Evolutionary conservation across 768 basidiomycete genomes (phyloP), one percentile per base, ranked within the genome.

Genomic region (Podaxis sp.): DNA sequence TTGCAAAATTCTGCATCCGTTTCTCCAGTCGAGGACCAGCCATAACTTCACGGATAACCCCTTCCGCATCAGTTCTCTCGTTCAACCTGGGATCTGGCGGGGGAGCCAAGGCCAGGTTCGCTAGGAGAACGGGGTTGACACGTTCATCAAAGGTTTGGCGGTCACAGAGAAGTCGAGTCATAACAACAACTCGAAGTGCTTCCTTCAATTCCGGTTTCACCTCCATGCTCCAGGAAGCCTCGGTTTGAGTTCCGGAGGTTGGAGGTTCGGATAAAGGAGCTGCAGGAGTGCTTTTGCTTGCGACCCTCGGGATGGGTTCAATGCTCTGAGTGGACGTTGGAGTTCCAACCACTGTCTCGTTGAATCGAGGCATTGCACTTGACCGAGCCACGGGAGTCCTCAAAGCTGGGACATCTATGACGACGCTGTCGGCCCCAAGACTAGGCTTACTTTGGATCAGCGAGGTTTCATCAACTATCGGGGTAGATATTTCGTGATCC

Each of bases 61-160:
- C 72, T 51, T 80, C 80, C 50, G 80, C 77, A 7, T 63, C 24
- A 57, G 75, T 74, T 49, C 74, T 73, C 46, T 70, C 67, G 26
- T 71, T 69, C 6, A n/a, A n/a, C 38, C 72, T 69, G 62, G 67
- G 68, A 46, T 69, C 75, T 17, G 70, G 73, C 51, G 67, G 66
- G 38, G 73, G 73, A 3, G 80, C 75, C 53, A 84, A 74, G 8
- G 80, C 73, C 64, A 76, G 76, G 70, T 92, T 92, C 33, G 84
- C 80, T 66, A 81, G 72, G 13, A 93, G 76, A 22, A 93, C 78
- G 1, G 89, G 89, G 26, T 81, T 78, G 10, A 89, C 78, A 22
- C 84, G 82, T 66, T 89, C 87, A 44, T 82, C 80, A 22, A 84
- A 83, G 11, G 87, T 82, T 70, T 88, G 86, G 13, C 75, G 78